Base-by-base conservation (phyloP, 306 rosid genomes). In the Quercus cerris region DNA sequence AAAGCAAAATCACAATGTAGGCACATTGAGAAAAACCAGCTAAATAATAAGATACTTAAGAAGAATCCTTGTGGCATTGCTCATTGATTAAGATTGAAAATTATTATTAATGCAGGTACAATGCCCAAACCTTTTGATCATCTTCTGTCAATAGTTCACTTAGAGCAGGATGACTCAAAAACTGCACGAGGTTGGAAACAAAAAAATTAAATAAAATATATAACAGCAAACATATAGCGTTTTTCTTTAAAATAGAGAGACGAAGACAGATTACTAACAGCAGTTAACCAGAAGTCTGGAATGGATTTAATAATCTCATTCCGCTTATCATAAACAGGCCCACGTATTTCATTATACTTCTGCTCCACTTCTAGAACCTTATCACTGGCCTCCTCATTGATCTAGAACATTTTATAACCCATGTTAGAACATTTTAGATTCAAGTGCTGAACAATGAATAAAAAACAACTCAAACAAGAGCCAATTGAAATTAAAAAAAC, bases 331-430 rank as follows among this genome's bases (percentile, higher is more conserved):
- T 94, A 94, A 28, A 93, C 88, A 0, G 97, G 99, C 84, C 85
- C 91, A 78, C 99, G 82, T 28, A 90, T 79, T 87, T 88, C 97
- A 84, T 91, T 94, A 75, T 88, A 94, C 82, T 93, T 91, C 88
- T 94, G 97, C 82, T 93, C 99, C 66, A 94, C 87, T 83, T 94
- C 95, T 38, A 94, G 88, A 6, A 94, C 97, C 83, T 90, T 85
- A 71, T 93, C 99, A 80, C 97, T 90, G 4, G 97, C 97, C 88
- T 94, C 95, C 75, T 94, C 99, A 57, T 94, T 94, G 78, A 94
- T 91, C 99, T 93, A 78, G 62, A 85, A 51, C 18, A 58, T 18
- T 28, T 68, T 30, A 62, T 20, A 13, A 51, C 71, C 55, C 64
- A 41, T 1, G 66, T 70, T 17, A 56, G 44, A 20, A n/a, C 30